Conservation (phyloP, 1,284 basidiomycete genomes). For the Baeospora myosura region DNA sequence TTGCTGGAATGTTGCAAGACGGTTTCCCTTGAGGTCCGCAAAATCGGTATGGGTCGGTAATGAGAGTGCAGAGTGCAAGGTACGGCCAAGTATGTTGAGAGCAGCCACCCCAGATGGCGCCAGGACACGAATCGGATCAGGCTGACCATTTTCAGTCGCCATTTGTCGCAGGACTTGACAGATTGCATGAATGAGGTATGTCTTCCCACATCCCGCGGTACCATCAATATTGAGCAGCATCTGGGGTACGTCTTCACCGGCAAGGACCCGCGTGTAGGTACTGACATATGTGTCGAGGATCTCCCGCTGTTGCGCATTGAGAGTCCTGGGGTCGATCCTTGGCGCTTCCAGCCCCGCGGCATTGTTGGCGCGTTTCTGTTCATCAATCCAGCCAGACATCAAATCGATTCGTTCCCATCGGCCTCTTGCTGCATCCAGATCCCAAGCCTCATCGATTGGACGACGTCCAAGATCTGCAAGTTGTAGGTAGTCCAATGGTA, state of each 20-base stretch:
- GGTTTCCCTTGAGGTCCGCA: not conserved
- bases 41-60: not conserved
- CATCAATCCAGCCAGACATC: slow-evolving; percentile 7
- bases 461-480: slow-evolving; percentile 10
- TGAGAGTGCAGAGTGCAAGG: slow-evolving; percentile 1
- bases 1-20: not conserved
- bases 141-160: slow-evolving; percentile 1
- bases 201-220: slow-evolving; percentile 11
- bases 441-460: slow-evolving; percentile 11
- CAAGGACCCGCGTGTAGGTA: slow-evolving; percentile 5
- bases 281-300: slow-evolving; percentile 7
- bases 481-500: slow-evolving; percentile 3
- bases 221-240: slow-evolving; percentile 11
- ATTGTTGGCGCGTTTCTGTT: slow-evolving; percentile 3
- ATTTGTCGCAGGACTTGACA: slow-evolving; percentile 10
- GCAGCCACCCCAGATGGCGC: slow-evolving; percentile 12
- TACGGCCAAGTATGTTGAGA: too few relatives aligned
- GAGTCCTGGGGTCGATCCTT: slow-evolving; percentile 3
- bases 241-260: slow-evolving; percentile 1
- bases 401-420: slow-evolving; percentile 7
- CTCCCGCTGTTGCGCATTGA: slow-evolving; percentile 8
- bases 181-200: slow-evolving; percentile 11
- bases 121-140: slow-evolving; percentile 10
- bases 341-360: not conserved
- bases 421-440: slow-evolving; percentile 6